Base-by-base conservation (phyloP, 208 protist genomes). In the Wallacemonas collosoma region DNA sequence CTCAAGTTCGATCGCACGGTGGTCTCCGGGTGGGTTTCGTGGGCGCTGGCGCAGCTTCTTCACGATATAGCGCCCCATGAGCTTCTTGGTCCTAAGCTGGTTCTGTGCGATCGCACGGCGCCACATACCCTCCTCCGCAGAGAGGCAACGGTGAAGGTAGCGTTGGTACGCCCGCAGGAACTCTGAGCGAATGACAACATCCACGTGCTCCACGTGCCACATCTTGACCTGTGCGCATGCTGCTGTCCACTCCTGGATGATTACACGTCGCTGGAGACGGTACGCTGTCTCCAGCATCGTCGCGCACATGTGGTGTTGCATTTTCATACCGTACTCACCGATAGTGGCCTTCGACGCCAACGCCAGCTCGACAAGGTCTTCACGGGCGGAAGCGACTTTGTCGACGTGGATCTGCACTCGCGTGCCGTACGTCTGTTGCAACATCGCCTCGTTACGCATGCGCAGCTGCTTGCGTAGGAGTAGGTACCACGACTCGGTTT, bases 381-480 rank as follows among this genome's bases (percentile, higher is more conserved):
- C 39, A 61, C 77, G 17, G 26, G 76, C 79, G 41, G 75, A 72
- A 3, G n/a, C 35, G 4, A 89, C 2, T 41, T 89, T 89, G 54
- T 81, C 79, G 41, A 77, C 55, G 69, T 83, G 76, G 65, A 89
- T 75, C 55, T 77, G 72, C 45, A 87, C 58, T 11, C 85, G 79
- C 0, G 78, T 65, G 38, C 76, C 78, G 54, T 77, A 83, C 14
- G 85, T 87, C 76, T 89, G 75, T 17, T 75, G 78, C 65, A 87
- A 73, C 62, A 89, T 77, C 50, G 81, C 82, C 43, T 80, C 79
- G 40, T 79, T 80, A 62, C 85, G 76, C 72, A 86, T 78, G 35
- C 77, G 72, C 3, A 76, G 65, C 64, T 87, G 81, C 14, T 73
- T 67, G n/a, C 69, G 66, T 56, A 77, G 65, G 41, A 89, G 72